Evolutionary conservation across 1,284 basidiomycete genomes (phyloP).

Genomic region (Trichosporon sp.): DNA sequence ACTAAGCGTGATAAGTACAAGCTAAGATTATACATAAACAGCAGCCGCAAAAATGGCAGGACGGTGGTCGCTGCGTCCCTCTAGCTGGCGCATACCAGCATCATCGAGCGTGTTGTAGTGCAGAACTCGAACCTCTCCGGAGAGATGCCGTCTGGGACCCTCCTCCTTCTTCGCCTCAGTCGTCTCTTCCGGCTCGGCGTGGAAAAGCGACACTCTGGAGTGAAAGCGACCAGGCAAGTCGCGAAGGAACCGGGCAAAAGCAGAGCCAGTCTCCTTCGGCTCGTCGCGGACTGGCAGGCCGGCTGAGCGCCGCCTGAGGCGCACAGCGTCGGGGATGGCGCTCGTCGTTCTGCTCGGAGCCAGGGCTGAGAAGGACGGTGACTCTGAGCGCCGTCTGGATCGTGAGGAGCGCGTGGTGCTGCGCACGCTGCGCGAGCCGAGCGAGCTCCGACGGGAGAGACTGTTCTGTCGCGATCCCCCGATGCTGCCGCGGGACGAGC

Average conservation of each 20-base stretch:
- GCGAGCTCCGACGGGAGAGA: neutral
- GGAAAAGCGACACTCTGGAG: slow-evolving; percentile 11
- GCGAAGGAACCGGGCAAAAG: slow-evolving; percentile 31
- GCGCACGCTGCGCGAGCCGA: neutral
- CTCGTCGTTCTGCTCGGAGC: neutral
- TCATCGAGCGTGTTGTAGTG: slow-evolving; percentile 49
- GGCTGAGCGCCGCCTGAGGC: neutral
- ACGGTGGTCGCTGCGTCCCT: slow-evolving; percentile 46
- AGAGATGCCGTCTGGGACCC: slow-evolving; percentile 21
- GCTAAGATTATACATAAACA: slow-evolving; percentile 40
- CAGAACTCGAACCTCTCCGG: slow-evolving; percentile 45
- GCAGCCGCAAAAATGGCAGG: slow-evolving; percentile 47
- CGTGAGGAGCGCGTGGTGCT: neutral
- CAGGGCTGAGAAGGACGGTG: neutral
- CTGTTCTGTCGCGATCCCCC: neutral
- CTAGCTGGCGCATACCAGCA: slow-evolving; percentile 43
- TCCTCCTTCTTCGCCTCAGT: neutral
- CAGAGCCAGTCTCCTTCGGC: neutral
- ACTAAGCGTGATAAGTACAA: no score
- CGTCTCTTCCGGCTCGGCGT: slow-evolving; percentile 4
- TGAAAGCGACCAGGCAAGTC: slow-evolving; percentile 37
- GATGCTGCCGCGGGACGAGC: neutral
- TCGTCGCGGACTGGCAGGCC: neutral
- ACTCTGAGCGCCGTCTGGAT: neutral
- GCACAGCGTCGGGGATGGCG: neutral